These are phyloP conservation scores for Condylostoma magnum DNA, from an alignment of 169 alveolate genomes.

Conservation along the genomic window DNA sequence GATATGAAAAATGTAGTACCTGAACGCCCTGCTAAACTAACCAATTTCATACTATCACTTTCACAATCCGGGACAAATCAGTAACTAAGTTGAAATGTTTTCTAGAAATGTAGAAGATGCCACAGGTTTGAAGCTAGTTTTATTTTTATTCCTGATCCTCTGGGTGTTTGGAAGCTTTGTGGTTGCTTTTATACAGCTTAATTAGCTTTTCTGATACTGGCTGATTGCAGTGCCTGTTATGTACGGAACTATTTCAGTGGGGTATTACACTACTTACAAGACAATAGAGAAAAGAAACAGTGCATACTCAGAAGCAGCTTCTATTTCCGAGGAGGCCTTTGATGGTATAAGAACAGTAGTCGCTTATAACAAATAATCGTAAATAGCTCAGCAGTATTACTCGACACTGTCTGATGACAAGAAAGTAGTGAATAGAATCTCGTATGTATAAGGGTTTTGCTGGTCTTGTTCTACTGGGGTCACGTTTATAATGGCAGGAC, in stretches of 20 bases:
- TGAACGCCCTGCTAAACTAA: too few species aligned
- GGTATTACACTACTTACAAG: not conserved
- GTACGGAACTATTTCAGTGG: too few species aligned
- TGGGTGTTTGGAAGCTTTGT: not conserved
- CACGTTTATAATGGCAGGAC: too few species aligned
- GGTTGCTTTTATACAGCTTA: not conserved
- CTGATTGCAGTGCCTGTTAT: not conserved
- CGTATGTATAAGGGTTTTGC: too few species aligned
- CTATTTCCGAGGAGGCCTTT: slow-evolving; percentile 14
- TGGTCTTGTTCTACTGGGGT: too few species aligned
- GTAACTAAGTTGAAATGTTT: too few species aligned
- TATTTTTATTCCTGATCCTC: not conserved
- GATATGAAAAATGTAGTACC: too few species aligned
- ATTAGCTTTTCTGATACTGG: not conserved
- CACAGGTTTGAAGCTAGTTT: slow-evolving; percentile 16
- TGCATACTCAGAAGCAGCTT: not conserved
- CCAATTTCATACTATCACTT: too few species aligned
- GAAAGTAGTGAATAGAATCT: too few species aligned
- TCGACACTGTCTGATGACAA: too few species aligned
- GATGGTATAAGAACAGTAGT: slow-evolving; percentile 16
- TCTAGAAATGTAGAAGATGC: slow-evolving; percentile 15
- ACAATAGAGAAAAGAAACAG: slow-evolving; percentile 11
- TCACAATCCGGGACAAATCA: too few species aligned
- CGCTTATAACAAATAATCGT: not conserved
- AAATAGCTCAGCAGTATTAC: too few species aligned